phyloP scores from a whole-genome alignment of 2,329 filamentous ascomycete genomes.

The Colletotrichum sp. region DNA sequence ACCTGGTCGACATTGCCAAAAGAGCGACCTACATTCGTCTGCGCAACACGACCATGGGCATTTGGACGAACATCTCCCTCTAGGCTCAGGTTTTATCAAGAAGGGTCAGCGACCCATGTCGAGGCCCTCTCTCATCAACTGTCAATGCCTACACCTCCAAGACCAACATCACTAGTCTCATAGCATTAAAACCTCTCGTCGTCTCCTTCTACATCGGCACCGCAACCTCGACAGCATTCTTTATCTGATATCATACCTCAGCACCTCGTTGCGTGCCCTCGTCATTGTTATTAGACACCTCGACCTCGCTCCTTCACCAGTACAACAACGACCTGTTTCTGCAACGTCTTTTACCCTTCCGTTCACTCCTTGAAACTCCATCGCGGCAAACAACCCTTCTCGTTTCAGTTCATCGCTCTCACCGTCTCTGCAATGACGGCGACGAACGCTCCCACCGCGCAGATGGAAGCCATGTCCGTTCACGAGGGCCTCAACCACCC shows the following conservation, averaged over 20 bases:
- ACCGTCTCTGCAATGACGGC: not conserved
- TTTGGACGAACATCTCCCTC: not conserved
- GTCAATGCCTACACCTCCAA: not conserved
- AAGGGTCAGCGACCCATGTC: constrained; percentile 4
- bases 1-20: not conserved
- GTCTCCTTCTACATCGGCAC: not conserved
- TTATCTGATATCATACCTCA: not conserved
- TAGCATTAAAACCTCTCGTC: constrained; percentile 6
- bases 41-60: constrained; percentile 3
- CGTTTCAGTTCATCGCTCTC: constrained; percentile 1
- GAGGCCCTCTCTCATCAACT: not conserved
- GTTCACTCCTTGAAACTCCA: not conserved
- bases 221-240: not conserved
- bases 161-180: not conserved
- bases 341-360: not conserved
- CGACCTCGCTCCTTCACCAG: not conserved
- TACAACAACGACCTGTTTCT: not conserved
- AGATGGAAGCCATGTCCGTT: not conserved
- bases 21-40: constrained; percentile 6
- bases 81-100: constrained; percentile 14
- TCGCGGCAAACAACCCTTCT: constrained; percentile 1
- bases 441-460: not conserved
- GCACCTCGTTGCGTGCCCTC: not conserved
- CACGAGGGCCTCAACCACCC: not conserved
- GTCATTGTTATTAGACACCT: not conserved